Base-by-base conservation (phyloP, 768 basidiomycete species). In the Collybia nuda region DNA sequence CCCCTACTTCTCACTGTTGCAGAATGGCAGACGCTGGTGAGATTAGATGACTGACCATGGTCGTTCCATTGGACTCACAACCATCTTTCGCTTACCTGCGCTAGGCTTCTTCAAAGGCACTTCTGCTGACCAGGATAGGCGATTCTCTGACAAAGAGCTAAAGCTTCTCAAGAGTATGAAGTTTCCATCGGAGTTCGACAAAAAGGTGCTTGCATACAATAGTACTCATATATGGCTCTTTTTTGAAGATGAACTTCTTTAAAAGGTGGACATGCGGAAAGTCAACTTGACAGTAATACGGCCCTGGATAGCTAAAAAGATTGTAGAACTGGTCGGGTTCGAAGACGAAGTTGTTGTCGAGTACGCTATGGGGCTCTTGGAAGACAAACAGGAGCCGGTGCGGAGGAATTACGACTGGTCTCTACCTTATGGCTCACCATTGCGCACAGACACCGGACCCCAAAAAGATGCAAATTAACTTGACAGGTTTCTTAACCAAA, bases 341-440 rank as follows among this genome's bases (percentile, higher is more conserved):
- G 97, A 99, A 61, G 97, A 99, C 67, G 97, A 99, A 65, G 86
- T 99, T 38, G 87, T 98, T 37, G 85, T 98, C 23, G 96, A 98
- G 63, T 98, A 97, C 63, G 93, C 93, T 15, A 92, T 93, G 84
- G 93, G 93, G 15, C 76, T 98, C 17, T 72, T 99, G 5, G 97
- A 99, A 63, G 92, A 97, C 59, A 76, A 84, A 42, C 78, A 81
- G 14, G 81, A 88, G 56, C 87, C 90, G n/a, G 94, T 96, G 55
- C 56, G 86, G 66, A 0, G 23, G 40, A 42, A 46, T 7, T 19
- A 35, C 44, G 39, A 21, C 15, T 37, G 5, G 29, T 37, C 37
- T 47, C 35, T 17, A 26, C 12, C 24, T 21, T 11, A 8, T 38
- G 19, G 39, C 19, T 36, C 6, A 44, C 41, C 39, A 36, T 38